These are phyloP conservation scores for Ceratocystis ficicola DNA, from an alignment of 2,329 filamentous ascomycete genomes.

Conservation along the genomic window DNA sequence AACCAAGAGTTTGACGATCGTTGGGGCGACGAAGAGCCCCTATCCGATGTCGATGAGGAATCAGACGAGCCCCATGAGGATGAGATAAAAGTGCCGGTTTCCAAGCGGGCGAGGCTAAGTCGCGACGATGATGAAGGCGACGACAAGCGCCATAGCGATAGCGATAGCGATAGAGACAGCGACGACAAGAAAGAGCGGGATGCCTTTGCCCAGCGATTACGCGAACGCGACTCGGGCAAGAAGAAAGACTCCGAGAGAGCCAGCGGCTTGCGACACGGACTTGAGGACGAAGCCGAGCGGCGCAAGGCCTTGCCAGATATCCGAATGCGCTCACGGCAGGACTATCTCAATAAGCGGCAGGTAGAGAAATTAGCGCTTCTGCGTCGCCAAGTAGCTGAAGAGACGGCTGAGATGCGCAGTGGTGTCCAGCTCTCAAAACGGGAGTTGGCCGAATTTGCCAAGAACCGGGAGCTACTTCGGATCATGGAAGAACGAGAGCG, in stretches of 20 bases:
- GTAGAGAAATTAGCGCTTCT: slow-evolving; percentile 74
- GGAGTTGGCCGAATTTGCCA: slow-evolving; percentile 78
- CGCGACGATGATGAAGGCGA: slow-evolving; percentile 35
- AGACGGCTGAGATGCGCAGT: slow-evolving; percentile 66
- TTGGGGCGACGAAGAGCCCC: slow-evolving; percentile 66
- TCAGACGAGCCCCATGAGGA: slow-evolving; percentile 34
- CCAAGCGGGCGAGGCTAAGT: slow-evolving; percentile 57
- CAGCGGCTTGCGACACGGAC: slow-evolving; percentile 37
- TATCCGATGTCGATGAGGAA: slow-evolving; percentile 33
- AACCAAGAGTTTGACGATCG: slow-evolving; percentile 53
- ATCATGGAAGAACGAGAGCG: slow-evolving; percentile 72
- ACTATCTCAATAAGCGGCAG: slow-evolving; percentile 89
- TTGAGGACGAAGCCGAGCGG: slow-evolving; percentile 49
- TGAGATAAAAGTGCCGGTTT: slow-evolving; percentile 55
- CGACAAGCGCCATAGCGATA: neutral
- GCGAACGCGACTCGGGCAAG: slow-evolving; percentile 61
- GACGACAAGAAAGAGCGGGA: slow-evolving; percentile 61
- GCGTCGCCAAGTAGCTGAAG: slow-evolving; percentile 79
- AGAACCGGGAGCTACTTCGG: slow-evolving; percentile 70
- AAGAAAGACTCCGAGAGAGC: slow-evolving; percentile 40
- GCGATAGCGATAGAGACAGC: neutral
- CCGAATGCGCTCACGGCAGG: slow-evolving; percentile 71
- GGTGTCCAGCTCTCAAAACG: slow-evolving; percentile 61
- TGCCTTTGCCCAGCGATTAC: slow-evolving; percentile 65
- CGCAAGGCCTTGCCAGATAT: slow-evolving; percentile 66